Evolutionary conservation across 129 eudicot species (phyloP), one percentile per base, ranked within the genome.

Genomic region (Flaveria sonorensis): DNA sequence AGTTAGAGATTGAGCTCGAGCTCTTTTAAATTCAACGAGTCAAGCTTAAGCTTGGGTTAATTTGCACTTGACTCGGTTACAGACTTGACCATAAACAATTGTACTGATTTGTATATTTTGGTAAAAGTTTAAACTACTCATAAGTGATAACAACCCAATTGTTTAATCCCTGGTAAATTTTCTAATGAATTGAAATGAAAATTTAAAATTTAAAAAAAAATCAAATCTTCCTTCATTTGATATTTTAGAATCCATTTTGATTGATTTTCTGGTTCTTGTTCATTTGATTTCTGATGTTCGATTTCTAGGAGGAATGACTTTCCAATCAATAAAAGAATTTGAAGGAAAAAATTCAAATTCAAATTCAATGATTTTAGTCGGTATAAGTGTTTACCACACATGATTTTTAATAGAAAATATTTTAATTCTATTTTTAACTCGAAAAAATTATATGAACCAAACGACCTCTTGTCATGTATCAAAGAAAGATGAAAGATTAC

Each of bases 401-500:
- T 9, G 4, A n/a, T 18, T n/a, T n/a, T 53, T 53, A 7, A 53
- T 7, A 18, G 4, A 57, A 24, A 21, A 11, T 57, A 13, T 57
- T 8, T 0, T 0, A 10, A 55, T 2, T 1, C 1, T 3, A 4
- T 4, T 50, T 55, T 2, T 7, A 3, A 1, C 1, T 52, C 26
- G 4, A 55, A 8, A 4, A 13, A 55, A 55, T 55, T 55, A 6
- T 18, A 28, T 55, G 62, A 55, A 55, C 62, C 28, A 55, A 0
- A 55, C 5, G 10, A 13, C 13, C 5, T 10, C 0, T 11, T 74
- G 8, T 63, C 36, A 15, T 24, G 13, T 26, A 48, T 48, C 24
- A 75, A 63, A 80, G 55, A 15, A 71, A 43, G 42, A 79, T 83
- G 83, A 70, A 83, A 51, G 10, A 73, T 23, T 68, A 61, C 64